Evolutionary conservation across 345 rosid genomes (phyloP), one percentile per base, ranked within the genome.

Genomic region (Cardamine chenopodiifolia): DNA sequence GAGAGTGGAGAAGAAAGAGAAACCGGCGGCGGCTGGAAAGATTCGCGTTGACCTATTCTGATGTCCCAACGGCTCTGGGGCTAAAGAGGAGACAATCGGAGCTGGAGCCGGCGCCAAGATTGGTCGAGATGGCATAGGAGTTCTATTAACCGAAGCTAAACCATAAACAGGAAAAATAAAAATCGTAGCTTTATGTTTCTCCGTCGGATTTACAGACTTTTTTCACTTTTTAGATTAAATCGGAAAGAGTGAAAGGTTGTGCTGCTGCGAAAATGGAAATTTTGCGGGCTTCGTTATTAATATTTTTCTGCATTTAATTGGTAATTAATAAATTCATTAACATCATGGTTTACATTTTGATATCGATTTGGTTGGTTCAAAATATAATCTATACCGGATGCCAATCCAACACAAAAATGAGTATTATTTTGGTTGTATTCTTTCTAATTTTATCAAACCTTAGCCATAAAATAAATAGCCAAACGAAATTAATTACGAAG

Each of bases 111-210:
- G 25, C 9, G 74, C 78, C 9, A 73, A 83, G 52, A 80, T 55
- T 40, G 71, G 17, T 25, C 90, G 89, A 7, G 90, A 79, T 59
- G 91, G 88, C 89, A 87, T 87, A 63, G 20, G 22, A 57, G 15
- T 25, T 23, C 19, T 29, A 1, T 26, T 42, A 66, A 7, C 35
- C 14, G 66, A 76, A 70, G 61, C 37, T 50, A 25, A 70, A 77
- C 23, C 76, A 56, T 77, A 45, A 47, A 64, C 55, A 6, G 29
- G 44, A 34, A 9, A 6, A 35, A 29, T 3, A 68, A 60, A 68
- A 48, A 19, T 17, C 44, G 60, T 6, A 12, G 47, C 59, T 48
- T 66, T 64, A 37, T 42, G 53, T 9, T 52, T 61, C 50, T 54
- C 23, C 62, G 70, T 20, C 26, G 17, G 45, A 69, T 35, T 32